A percentile compares a stretch with the other conserved stretches of the same genome.
phyloP scores from a whole-genome alignment of 805 yeast species.

The Wickerhamiella azymoides region DNA sequence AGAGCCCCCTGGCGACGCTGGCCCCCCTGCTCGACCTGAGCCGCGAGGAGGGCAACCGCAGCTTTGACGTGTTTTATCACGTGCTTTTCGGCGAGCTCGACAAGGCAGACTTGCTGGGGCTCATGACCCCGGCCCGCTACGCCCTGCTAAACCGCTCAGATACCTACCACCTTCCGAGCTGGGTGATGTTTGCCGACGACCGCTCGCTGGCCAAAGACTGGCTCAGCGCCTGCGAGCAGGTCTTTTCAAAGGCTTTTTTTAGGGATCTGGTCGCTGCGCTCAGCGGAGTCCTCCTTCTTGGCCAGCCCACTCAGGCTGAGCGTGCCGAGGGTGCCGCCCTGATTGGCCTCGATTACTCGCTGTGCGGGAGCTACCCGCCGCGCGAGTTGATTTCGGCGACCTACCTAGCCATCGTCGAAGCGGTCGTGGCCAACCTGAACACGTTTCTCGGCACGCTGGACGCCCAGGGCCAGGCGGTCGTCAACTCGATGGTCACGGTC shows the following conservation, averaged over 20 bases:
- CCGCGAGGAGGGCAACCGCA: constrained; percentile 18
- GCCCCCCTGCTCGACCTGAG: constrained; percentile 24
- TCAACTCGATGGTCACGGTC: constrained; percentile 26
- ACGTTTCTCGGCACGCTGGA: constrained; percentile 24
- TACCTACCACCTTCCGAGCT: constrained; percentile 24
- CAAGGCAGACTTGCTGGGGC: constrained; percentile 20
- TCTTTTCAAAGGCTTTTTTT: constrained; percentile 25
- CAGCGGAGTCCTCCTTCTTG: constrained; percentile 29
- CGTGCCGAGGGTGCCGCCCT: constrained; percentile 30
- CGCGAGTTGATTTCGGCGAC: constrained; percentile 25
- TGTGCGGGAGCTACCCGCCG: constrained; percentile 18
- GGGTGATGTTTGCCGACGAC: constrained; percentile 28
- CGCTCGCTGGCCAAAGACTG: constrained; percentile 29
- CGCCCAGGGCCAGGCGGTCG: constrained; percentile 13
- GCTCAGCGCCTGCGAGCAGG: constrained; percentile 26
- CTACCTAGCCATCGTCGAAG: constrained; percentile 23
- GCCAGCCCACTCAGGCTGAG: constrained; percentile 21
- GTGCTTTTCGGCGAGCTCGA: constrained; percentile 23
- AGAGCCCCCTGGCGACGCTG: constrained; percentile 21
- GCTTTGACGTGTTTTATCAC: constrained; percentile 28
- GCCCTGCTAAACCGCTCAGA: constrained; percentile 21
- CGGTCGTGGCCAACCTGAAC: constrained; percentile 26
- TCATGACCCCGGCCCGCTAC: constrained; percentile 23
- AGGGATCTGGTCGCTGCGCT: constrained; percentile 25
- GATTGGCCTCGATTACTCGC: constrained; percentile 26